phyloP scores from a whole-genome alignment of 345 rosid genomes.

The Boechera divaricarpa region DNA sequence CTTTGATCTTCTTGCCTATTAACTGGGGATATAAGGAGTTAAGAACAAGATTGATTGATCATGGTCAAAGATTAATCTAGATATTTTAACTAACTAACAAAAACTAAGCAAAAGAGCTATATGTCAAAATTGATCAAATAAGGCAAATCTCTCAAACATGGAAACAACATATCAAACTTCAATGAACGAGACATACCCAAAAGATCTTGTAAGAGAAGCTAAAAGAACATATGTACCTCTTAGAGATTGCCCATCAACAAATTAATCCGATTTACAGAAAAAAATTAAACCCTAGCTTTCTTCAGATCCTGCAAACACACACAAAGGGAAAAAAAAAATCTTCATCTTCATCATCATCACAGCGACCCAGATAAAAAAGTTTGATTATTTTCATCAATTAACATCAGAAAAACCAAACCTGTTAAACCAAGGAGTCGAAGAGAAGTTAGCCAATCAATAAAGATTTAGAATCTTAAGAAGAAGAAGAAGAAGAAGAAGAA shows the following conservation, averaged over 20 bases:
- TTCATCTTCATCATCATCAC: slow-evolving; percentile 2
- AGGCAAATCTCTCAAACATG: not conserved
- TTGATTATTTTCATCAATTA: not conserved
- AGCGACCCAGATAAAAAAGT: not conserved
- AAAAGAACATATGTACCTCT: slow-evolving; percentile 41
- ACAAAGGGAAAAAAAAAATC: not conserved
- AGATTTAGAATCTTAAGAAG: slow-evolving; percentile 41
- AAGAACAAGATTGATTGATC: not conserved
- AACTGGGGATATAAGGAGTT: not conserved
- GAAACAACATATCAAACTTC: slow-evolving; percentile 14
- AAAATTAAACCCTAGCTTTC: not conserved
- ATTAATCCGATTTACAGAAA: slow-evolving; percentile 21
- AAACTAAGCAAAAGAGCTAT: not conserved
- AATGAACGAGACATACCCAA: slow-evolving; percentile 2
- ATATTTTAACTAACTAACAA: not conserved
- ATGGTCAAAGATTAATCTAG: slow-evolving; percentile 34
- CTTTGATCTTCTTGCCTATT: slow-evolving; percentile 21
- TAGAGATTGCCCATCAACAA: slow-evolving; percentile 25
- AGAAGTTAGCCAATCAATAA: slow-evolving; percentile 29
- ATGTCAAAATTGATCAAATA: not conserved
- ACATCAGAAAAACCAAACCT: not conserved
- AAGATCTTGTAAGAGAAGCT: slow-evolving; percentile 11
- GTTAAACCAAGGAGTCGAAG: slow-evolving; percentile 16
- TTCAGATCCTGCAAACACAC: slow-evolving; percentile 43
- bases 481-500: not conserved